Evolutionary conservation across 306 rosid species (phyloP).

Genomic region (Ormosia semicastrata): DNA sequence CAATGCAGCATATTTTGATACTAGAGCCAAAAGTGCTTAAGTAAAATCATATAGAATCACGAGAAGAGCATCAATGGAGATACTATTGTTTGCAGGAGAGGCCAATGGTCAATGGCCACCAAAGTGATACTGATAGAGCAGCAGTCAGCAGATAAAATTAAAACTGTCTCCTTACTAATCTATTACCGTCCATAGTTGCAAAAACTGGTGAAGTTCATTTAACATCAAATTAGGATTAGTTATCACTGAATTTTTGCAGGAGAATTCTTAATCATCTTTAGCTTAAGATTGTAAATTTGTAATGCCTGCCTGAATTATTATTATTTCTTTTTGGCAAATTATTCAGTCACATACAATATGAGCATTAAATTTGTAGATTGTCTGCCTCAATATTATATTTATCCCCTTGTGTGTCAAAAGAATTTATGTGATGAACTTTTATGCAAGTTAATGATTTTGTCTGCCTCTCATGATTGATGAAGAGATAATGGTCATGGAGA

Average conservation of each 20-base stretch:
- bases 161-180: too few species aligned
- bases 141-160: too few species aligned
- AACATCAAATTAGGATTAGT: neutral
- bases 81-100: too few species aligned
- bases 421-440: neutral
- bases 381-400: neutral
- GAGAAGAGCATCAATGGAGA: neutral
- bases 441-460: conserved; percentile 63
- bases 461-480: conserved; percentile 38
- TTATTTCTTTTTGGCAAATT: neutral
- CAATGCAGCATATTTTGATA: conserved; percentile 10
- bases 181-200: neutral
- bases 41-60: neutral
- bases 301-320: too few species aligned
- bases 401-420: neutral
- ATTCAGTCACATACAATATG: neutral
- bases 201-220: neutral
- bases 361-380: neutral
- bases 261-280: too few species aligned
- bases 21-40: neutral
- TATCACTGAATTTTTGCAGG: neutral
- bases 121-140: too few species aligned
- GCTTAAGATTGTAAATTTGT: too few species aligned
- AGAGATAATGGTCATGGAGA: conserved; percentile 59
- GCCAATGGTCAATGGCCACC: too few species aligned